Base-by-base conservation (phyloP, 305 asterid genomes). In the Rubia occidens region DNA sequence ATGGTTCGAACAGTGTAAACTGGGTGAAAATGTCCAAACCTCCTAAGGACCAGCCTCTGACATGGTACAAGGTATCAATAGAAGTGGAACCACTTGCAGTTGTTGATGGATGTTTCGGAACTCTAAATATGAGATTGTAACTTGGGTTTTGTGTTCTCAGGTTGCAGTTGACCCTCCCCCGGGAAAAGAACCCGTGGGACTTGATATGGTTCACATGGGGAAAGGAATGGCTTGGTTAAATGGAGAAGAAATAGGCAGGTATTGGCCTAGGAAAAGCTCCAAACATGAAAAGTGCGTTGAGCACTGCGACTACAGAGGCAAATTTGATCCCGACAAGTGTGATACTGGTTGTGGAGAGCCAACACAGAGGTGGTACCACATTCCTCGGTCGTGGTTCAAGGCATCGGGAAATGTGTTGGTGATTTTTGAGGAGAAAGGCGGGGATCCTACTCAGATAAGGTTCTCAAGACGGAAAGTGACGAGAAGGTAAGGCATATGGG, bases 221-320 rank as follows among this genome's bases (percentile, higher is more conserved):
- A 91, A 91, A 84, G 98, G 98, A 68, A 67, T 88, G 72, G 96
- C 92, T 72, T 91, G 98, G 98, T 82, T 91, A 67, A 91, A 91
- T 78, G 98, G 98, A 65, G 81, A 89, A 67, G 95, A 89, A 79
- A 84, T 92, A 5, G 98, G 98, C 62, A 81, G 98, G 71, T 92
- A 86, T 77, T 89, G 98, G 98, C 83, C 95, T 14, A 77, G 89
- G 68, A 88, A 79, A 74, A 89, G 91, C 81, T 83, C 96, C 61
- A 72, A 44, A 72, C 74, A 78, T 9, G 96, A 88, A 64, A 78
- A 68, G 20, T 92, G 98, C 65, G 87, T 88, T 67, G 69, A 81
- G 67, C 77, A 79, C 64, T 92, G 98, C 32, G 89, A 88, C 71
- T 89, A 92, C 29, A 85, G 95, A 76, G 98, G 98, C 78, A 86